Percentiles rank a stretch among this genome's conserved stretches.
phyloP scores from a whole-genome alignment of 2,329 filamentous ascomycete genomes.

The Sclerotiophoma versabilis region DNA sequence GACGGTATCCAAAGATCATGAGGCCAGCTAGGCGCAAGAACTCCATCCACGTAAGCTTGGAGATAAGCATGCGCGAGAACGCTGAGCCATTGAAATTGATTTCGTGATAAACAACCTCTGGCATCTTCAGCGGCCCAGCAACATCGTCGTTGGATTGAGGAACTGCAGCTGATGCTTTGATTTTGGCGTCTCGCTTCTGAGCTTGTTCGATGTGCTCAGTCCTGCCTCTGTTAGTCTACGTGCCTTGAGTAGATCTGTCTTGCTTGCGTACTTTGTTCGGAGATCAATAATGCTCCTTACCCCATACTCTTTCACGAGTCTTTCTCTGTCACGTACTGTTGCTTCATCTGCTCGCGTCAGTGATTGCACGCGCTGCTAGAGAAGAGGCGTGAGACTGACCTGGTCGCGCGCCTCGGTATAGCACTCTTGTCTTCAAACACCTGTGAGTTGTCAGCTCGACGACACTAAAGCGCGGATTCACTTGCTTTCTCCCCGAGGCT shows the following conservation, averaged over 20 bases:
- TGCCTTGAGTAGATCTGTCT: background rate
- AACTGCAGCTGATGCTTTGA: slow-evolving; percentile 54
- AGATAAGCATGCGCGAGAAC: slow-evolving; percentile 73
- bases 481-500: slow-evolving; percentile 26
- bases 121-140: slow-evolving; percentile 66
- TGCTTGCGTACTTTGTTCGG: slow-evolving; percentile 68
- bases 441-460: slow-evolving; percentile 21
- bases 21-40: slow-evolving; percentile 69
- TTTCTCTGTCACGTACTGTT: slow-evolving; percentile 67
- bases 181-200: slow-evolving; percentile 63
- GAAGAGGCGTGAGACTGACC: slow-evolving; percentile 24
- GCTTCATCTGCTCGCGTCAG: slow-evolving; percentile 67
- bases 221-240: slow-evolving; percentile 50
- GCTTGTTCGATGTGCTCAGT: slow-evolving; percentile 76
- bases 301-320: slow-evolving; percentile 65
- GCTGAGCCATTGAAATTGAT: slow-evolving; percentile 77
- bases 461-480: background rate
- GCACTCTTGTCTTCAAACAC: slow-evolving; percentile 33
- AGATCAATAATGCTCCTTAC: slow-evolving; percentile 81
- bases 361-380: background rate
- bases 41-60: slow-evolving; percentile 71
- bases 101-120: slow-evolving; percentile 67
- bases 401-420: slow-evolving; percentile 48
- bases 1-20: slow-evolving; percentile 71
- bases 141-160: slow-evolving; percentile 59